Evolutionary conservation across 1,139 yeast species (phyloP).

Genomic region (Geotrichum restrictum): DNA sequence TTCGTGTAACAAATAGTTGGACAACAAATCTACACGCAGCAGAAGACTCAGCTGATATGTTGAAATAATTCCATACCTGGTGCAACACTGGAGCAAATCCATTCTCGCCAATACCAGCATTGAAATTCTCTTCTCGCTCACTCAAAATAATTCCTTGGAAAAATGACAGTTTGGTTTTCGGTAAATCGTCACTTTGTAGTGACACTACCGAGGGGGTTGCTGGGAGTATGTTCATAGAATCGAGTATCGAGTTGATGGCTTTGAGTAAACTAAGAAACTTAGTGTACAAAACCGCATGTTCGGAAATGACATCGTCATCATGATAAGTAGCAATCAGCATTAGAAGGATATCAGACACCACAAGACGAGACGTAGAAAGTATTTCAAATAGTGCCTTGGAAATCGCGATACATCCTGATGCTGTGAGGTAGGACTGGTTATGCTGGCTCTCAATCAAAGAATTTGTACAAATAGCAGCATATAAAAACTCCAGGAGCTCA

Average conservation of each 20-base stretch:
- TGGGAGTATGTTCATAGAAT: slow-evolving; percentile 4
- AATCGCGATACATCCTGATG: slow-evolving; percentile 25
- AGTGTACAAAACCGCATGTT: slow-evolving; percentile 25
- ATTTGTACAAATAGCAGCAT: slow-evolving; percentile 18
- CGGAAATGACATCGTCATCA: slow-evolving; percentile 26
- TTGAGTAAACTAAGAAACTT: slow-evolving; percentile 23
- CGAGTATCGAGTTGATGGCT: slow-evolving; percentile 22
- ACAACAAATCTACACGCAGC: slow-evolving; percentile 8
- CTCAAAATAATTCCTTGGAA: slow-evolving; percentile 1
- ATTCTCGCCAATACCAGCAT: background rate
- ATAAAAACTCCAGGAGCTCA: slow-evolving; percentile 12
- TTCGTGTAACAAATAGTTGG: slow-evolving; percentile 5
- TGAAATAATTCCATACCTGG: slow-evolving; percentile 4
- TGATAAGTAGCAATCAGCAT: slow-evolving; percentile 23
- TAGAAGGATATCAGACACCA: slow-evolving; percentile 26
- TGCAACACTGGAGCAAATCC: slow-evolving; percentile 1
- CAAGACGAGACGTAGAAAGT: slow-evolving; percentile 21
- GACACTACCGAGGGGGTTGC: too few relatives aligned
- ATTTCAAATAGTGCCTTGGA: slow-evolving; percentile 25
- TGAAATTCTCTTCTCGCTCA: background rate
- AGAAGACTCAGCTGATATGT: background rate
- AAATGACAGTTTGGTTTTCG: background rate
- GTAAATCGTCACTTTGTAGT: background rate
- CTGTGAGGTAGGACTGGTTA: slow-evolving; percentile 19
- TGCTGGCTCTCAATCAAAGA: slow-evolving; percentile 21